A percentile compares a stretch with the other conserved stretches of the same genome.
Conservation (phyloP, 352 stramenopile species). For the Phytophthora sojae region DNA sequence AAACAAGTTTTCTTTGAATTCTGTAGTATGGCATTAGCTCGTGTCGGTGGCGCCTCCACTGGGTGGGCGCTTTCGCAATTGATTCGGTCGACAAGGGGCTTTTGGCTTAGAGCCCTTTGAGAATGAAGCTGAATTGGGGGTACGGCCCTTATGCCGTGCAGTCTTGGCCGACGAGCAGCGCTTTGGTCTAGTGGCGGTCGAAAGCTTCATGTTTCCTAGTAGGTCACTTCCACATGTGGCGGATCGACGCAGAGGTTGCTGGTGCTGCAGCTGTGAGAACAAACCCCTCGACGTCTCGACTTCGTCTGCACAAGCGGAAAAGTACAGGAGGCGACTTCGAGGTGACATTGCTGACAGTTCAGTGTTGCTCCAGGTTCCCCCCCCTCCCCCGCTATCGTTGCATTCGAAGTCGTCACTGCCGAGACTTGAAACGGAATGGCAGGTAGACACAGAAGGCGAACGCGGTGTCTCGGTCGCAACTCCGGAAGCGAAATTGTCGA, state of each 20-base stretch:
- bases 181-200: conserved; percentile 2
- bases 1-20: conserved; percentile 12
- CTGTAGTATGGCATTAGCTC: not conserved
- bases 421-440: conserved; percentile 32
- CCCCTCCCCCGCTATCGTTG: conserved; percentile 26
- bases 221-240: conserved; percentile 23
- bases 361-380: conserved; percentile 3
- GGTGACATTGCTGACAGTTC: conserved; percentile 53
- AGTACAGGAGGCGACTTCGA: conserved; percentile 68
- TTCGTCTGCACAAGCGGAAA: conserved; percentile 53
- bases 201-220: not conserved
- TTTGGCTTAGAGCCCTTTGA: conserved; percentile 7
- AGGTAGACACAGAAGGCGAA: conserved; percentile 35
- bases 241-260: conserved; percentile 22
- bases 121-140: not conserved
- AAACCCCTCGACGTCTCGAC: conserved; percentile 6
- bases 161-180: conserved; percentile 40
- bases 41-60: conserved; percentile 12
- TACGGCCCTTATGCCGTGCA: conserved; percentile 11
- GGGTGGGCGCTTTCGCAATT: conserved; percentile 25
- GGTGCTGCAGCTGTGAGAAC: not conserved
- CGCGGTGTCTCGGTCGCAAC: conserved; percentile 9
- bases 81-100: not conserved
- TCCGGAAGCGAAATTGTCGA: conserved; percentile 23
- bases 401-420: conserved; percentile 32